Base-by-base conservation (phyloP, 768 basidiomycete genomes). In the Antrodiella citrinella region DNA sequence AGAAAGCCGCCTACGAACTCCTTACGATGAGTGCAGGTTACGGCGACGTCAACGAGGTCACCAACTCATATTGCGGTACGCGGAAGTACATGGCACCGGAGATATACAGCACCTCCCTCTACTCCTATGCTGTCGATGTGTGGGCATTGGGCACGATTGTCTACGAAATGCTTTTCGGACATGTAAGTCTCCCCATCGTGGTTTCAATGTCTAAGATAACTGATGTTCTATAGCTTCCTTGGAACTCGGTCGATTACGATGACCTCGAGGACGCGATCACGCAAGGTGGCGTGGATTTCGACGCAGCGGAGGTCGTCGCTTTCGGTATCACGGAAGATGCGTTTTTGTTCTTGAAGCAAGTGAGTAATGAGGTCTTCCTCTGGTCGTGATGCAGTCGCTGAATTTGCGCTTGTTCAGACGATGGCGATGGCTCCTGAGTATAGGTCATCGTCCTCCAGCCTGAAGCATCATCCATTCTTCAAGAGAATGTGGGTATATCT, bases 51-150 rank as follows among this genome's bases (percentile, higher is more conserved):
- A 11, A 30, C 48, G 23, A 49, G 48, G 38, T 9, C 7, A 43
- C 41, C n/a, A 22, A 18, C 21, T 9, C 9, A 7, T n/a, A 22
- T 13, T 3, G n/a, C 24, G 52, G 52, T 3, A 45, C 52, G 22
- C 9, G 30, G 9, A 35, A 49, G 48, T 53, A 49, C 48, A 13
- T 45, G 2, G 24, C 52, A 26, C 52, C 48, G 1, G 52, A 53
- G 22, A n/a, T 39, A 21, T 45, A 20, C 22, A n/a, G 30, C 15
- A 43, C n/a, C n/a, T 10, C 3, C 26, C 11, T 22, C n/a, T 53
- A 49, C 38, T 38, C 43, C 12, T 40, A 15, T 22, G 26, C 52
- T 11, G 39, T 24, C n/a, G 52, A 53, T 20, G 26, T 53, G 4
- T 53, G 35, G 39, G 52, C 52, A 22, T 44, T 26, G 35, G 52